A percentile compares a stretch with the other conserved stretches of the same genome.
Conservation (phyloP, 2,329 filamentous ascomycete genomes). For the Escovopsis sp. region DNA sequence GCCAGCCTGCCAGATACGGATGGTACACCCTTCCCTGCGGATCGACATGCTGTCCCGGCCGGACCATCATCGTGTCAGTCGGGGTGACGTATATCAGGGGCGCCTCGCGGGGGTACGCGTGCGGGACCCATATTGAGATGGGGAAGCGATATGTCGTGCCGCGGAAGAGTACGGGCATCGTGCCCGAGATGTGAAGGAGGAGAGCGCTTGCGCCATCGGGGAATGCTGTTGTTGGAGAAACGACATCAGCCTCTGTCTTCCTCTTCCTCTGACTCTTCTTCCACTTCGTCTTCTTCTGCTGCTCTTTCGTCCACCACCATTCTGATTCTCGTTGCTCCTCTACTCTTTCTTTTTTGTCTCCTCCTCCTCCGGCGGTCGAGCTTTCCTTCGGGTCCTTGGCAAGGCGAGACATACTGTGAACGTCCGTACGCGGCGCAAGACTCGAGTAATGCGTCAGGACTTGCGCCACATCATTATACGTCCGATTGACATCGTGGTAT, state of each 20-base stretch:
- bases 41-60: constrained; percentile 89
- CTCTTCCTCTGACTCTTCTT: no score
- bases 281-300: no score
- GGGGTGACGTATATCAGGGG: constrained; percentile 83
- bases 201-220: constrained; percentile 77
- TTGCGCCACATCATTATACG: constrained; percentile 82
- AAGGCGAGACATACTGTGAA: constrained; percentile 57
- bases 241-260: no score
- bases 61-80: constrained; percentile 72
- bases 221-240: constrained; percentile 43
- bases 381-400: background rate
- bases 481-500: constrained; percentile 83
- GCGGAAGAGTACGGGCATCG: constrained; percentile 79
- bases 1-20: constrained; percentile 85
- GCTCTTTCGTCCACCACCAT: no score
- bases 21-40: constrained; percentile 89
- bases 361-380: no score
- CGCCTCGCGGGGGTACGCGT: constrained; percentile 72
- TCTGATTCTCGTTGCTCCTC: no score
- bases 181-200: constrained; percentile 73
- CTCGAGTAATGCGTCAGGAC: constrained; percentile 66
- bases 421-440: constrained; percentile 74
- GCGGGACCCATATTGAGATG: constrained; percentile 82
- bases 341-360: no score
- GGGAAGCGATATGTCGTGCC: constrained; percentile 84